A percentile compares a stretch with the other conserved stretches of the same genome.
Conservation (phyloP, 78 protist species). For the Dictyostelium capitatum region DNA sequence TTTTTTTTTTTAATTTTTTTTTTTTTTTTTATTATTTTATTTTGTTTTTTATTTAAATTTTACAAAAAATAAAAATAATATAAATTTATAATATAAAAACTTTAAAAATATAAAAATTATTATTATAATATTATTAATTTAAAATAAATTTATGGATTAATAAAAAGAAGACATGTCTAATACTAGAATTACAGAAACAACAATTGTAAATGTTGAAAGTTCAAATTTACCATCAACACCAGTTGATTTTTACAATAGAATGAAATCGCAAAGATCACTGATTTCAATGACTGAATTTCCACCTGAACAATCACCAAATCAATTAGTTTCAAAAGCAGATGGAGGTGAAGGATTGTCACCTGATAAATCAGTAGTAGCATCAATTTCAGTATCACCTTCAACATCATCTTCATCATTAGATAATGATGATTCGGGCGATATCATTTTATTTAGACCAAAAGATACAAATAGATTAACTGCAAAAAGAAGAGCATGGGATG, state of each 20-base stretch:
- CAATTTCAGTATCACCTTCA: not conserved
- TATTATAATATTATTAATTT: no score
- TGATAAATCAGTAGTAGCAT: not conserved
- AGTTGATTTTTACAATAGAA: conserved; percentile 66
- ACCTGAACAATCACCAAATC: conserved; percentile 71
- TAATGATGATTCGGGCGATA: conserved; percentile 15
- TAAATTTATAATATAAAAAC: no score
- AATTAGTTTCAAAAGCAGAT: conserved; percentile 10
- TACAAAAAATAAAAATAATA: no score
- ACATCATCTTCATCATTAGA: not conserved
- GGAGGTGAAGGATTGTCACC: not conserved
- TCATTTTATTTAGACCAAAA: conserved; percentile 55
- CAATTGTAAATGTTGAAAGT: conserved; percentile 13
- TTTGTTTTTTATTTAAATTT: no score
- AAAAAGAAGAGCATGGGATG: conserved; percentile 80
- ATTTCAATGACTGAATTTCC: conserved; percentile 52
- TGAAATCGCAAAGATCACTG: conserved; percentile 65
- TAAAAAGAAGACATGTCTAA: no score
- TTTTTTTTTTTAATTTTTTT: no score
- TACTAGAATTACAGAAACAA: conserved; percentile 47
- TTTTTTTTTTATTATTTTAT: no score
- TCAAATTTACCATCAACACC: conserved; percentile 71
- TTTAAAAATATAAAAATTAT: no score
- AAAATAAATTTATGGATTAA: no score
- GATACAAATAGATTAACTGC: conserved; percentile 68